phyloP scores from a whole-genome alignment of 768 basidiomycete species.

The Cystofilobasidium capitatum region DNA sequence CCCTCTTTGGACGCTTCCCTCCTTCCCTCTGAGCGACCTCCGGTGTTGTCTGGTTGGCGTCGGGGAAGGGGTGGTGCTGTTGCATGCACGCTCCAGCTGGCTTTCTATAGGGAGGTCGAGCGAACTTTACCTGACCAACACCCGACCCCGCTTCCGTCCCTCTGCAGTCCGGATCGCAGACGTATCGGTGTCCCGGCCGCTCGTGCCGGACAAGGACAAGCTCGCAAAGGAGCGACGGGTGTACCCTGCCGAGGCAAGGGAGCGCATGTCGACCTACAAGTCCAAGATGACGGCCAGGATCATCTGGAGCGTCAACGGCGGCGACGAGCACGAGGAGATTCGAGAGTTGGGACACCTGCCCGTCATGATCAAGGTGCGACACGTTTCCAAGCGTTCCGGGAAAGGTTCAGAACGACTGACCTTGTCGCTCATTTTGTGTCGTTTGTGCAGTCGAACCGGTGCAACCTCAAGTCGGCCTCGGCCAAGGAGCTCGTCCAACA shows the following conservation, averaged over 20 bases:
- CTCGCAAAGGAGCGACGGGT: conserved; percentile 63
- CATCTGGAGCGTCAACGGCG: conserved; percentile 69
- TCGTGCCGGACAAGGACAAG: conserved; percentile 74
- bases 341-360: conserved; percentile 86
- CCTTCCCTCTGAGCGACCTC: too few relatives aligned
- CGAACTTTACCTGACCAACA: not conserved
- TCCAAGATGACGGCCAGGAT: conserved; percentile 79
- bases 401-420: too few relatives aligned
- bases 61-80: not conserved
- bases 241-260: conserved; percentile 89
- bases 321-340: conserved; percentile 55
- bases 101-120: too few relatives aligned
- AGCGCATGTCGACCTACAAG: conserved; percentile 82
- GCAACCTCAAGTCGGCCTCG: conserved; percentile 76
- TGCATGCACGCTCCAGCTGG: not conserved
- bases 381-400: not conserved
- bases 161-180: conserved; percentile 84
- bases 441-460: conserved; percentile 63
- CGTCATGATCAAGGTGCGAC: conserved; percentile 88
- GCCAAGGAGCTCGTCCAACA: conserved; percentile 76
- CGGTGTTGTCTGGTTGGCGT: too few relatives aligned
- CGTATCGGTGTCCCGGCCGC: conserved; percentile 70
- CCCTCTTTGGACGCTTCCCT: not conserved
- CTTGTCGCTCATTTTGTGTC: not conserved
- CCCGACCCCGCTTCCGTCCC: not conserved